Conservation (phyloP, 2,329 filamentous ascomycete species). For the Botrytis fabae region DNA sequence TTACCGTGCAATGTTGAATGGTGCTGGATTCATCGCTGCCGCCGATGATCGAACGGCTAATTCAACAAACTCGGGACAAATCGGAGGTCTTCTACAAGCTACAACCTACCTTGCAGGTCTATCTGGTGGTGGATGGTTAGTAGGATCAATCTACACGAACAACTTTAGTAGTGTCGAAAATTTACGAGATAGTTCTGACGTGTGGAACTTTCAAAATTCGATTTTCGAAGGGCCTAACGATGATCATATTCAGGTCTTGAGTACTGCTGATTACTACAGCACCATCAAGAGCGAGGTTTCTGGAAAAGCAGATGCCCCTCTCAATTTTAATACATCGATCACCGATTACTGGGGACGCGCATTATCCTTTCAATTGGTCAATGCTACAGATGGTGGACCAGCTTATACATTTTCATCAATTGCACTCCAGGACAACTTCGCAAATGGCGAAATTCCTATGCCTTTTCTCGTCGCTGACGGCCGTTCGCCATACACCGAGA, state of each 20-base stretch:
- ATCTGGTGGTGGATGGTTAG: slow-evolving; percentile 81
- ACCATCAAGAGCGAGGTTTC: slow-evolving; percentile 59
- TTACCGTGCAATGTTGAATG: slow-evolving; percentile 83
- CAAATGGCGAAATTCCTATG: slow-evolving; percentile 63
- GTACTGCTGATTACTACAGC: slow-evolving; percentile 61
- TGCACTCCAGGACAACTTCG: slow-evolving; percentile 61
- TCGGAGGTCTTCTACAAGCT: slow-evolving; percentile 79
- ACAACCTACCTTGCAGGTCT: slow-evolving; percentile 79
- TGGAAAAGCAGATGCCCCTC: slow-evolving; percentile 64
- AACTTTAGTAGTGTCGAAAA: slow-evolving; percentile 72
- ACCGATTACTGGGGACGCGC: slow-evolving; percentile 91
- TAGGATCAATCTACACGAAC: slow-evolving; percentile 75
- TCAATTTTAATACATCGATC: slow-evolving; percentile 66
- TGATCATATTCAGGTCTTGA: slow-evolving; percentile 53
- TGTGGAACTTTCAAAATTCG: slow-evolving; percentile 65
- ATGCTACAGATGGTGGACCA: slow-evolving; percentile 71
- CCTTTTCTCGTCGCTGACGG: slow-evolving; percentile 73
- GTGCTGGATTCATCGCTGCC: slow-evolving; percentile 75
- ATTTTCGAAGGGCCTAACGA: slow-evolving; percentile 60
- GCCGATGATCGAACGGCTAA: slow-evolving; percentile 72
- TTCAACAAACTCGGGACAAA: slow-evolving; percentile 61
- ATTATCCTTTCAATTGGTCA: slow-evolving; percentile 82
- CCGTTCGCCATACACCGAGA: slow-evolving; percentile 58
- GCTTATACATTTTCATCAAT: slow-evolving; percentile 83
- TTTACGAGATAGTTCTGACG: slow-evolving; percentile 50